Base-by-base conservation (phyloP, 2,329 filamentous ascomycete species). In the Stagonosporopsis tanaceti region DNA sequence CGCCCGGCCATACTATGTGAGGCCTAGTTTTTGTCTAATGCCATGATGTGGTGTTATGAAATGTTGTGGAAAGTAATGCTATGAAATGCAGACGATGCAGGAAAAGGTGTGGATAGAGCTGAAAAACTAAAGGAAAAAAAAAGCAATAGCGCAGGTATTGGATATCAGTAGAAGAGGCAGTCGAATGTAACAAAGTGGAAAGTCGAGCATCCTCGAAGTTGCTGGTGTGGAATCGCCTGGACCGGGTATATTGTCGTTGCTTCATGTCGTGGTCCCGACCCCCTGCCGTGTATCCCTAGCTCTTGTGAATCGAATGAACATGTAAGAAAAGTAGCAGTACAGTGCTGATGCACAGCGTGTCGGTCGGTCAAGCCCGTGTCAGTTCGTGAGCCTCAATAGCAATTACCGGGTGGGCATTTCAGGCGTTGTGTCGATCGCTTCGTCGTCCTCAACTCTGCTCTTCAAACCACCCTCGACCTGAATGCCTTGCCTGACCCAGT, bases 401-500 rank as follows among this genome's bases (percentile, higher is more conserved):
- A 57, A 66, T 67, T 62, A 75, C 65, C 71, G 69, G 32, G 45
- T 47, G 11, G 61, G 52, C 2, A 61, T 40, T 22, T 66, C 61
- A 14, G 58, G 47, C 8, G 54, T 57, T 46, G 42, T 50, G 24
- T 59, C 53, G 22, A 64, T 61, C 17, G 53, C 60, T 9, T 69
- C 69, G 20, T 72, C 71, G 66, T 85, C 82, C 62, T 83, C 84
- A 54, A 84, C 81, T 32, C 82, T 78, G 66, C 80, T 78, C 69
- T 79, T 79, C 64, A 87, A 65, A 9, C 84, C 84, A 12, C 81
- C 82, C 15, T 89, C 84, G 3, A 96, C 85, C 60, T 83, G 73
- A 44, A 98, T 89, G 2, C 89, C 93, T 34, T 84, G 84, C 48
- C 80, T 82, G 2, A 98, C 91, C 93, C 93, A 99, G 15, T 87